Percentiles rank a stretch among this genome's conserved stretches.
These are phyloP conservation scores for Pelargonium fulgidum DNA, from an alignment of 441 rosid genomes.

Conservation along the genomic window DNA sequence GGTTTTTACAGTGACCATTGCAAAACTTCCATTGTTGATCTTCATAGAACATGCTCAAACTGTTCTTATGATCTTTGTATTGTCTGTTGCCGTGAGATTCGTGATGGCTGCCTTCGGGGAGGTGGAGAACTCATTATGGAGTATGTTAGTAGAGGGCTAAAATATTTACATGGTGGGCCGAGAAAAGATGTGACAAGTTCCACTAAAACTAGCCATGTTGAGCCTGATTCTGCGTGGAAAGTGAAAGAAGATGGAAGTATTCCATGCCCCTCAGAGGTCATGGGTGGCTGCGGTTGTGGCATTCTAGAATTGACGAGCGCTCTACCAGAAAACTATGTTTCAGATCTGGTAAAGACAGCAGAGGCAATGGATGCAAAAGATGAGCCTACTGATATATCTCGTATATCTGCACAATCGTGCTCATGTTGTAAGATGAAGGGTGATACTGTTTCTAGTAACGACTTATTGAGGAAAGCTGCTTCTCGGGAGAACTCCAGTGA, in stretches of 20 bases:
- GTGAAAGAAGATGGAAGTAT: constrained; percentile 52
- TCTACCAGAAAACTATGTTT: constrained; percentile 37
- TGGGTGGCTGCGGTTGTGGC: constrained; percentile 47
- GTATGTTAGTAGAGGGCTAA: constrained; percentile 28
- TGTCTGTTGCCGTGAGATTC: constrained; percentile 71
- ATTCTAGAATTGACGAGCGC: constrained; percentile 41
- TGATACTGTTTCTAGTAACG: constrained; percentile 22
- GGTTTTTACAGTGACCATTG: constrained; percentile 52
- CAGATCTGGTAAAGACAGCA: constrained; percentile 45
- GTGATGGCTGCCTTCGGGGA: constrained; percentile 46
- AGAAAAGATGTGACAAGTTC: background rate
- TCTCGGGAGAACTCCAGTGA: constrained; percentile 48
- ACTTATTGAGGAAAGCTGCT: constrained; percentile 52
- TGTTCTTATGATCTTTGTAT: constrained; percentile 73
- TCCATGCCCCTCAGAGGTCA: constrained; percentile 34
- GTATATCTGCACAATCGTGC: constrained; percentile 2
- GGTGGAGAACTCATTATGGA: constrained; percentile 33
- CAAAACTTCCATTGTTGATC: constrained; percentile 64
- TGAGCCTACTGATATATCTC: constrained; percentile 4
- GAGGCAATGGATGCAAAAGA: constrained; percentile 27
- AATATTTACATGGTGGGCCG: constrained; percentile 52
- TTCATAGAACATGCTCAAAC: constrained; percentile 58
- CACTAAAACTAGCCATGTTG: constrained; percentile 15
- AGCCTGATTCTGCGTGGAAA: constrained; percentile 40
- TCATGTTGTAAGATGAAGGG: constrained; percentile 17